Evolutionary conservation across 2,329 filamentous ascomycete species (phyloP).

Genomic region (Torrubiellomyces zombiae): DNA sequence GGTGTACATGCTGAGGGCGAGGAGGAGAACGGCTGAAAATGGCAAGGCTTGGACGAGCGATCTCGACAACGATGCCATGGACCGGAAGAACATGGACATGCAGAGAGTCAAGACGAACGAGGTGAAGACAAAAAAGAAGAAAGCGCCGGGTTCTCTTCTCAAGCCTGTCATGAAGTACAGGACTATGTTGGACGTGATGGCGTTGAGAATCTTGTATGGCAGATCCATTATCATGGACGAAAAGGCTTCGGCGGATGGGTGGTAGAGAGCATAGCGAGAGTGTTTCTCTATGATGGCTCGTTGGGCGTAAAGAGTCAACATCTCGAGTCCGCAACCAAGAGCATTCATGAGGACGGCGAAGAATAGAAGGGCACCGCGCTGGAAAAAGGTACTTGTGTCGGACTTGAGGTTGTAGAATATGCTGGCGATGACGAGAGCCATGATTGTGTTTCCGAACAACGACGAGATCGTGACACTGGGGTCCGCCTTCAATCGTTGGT

Average conservation of each 20-base stretch:
- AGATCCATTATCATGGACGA: slow-evolving; percentile 23
- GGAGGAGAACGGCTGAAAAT: slow-evolving; percentile 4
- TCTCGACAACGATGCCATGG: slow-evolving; percentile 7
- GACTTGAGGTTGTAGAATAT: slow-evolving; percentile 29
- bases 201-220: slow-evolving; percentile 23
- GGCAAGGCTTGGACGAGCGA: slow-evolving; percentile 3
- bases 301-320: slow-evolving; percentile 20
- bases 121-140: slow-evolving; percentile 29
- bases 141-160: slow-evolving; percentile 21
- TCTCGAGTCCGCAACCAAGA: slow-evolving; percentile 12
- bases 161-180: slow-evolving; percentile 29
- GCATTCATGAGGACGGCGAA: slow-evolving; percentile 34
- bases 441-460: slow-evolving; percentile 21
- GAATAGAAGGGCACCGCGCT: slow-evolving; percentile 31
- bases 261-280: slow-evolving; percentile 21
- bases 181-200: slow-evolving; percentile 18
- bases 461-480: no score
- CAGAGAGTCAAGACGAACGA: slow-evolving; percentile 36
- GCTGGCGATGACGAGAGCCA: slow-evolving; percentile 33
- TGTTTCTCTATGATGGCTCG: slow-evolving; percentile 23
- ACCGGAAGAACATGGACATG: slow-evolving; percentile 48
- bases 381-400: slow-evolving; percentile 25
- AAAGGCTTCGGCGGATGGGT: slow-evolving; percentile 18
- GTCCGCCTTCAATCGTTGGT: no score
- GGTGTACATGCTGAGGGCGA: slow-evolving; percentile 22